Conservation (phyloP, 495 filamentous ascomycete species). For the Neurospora intermedia region DNA sequence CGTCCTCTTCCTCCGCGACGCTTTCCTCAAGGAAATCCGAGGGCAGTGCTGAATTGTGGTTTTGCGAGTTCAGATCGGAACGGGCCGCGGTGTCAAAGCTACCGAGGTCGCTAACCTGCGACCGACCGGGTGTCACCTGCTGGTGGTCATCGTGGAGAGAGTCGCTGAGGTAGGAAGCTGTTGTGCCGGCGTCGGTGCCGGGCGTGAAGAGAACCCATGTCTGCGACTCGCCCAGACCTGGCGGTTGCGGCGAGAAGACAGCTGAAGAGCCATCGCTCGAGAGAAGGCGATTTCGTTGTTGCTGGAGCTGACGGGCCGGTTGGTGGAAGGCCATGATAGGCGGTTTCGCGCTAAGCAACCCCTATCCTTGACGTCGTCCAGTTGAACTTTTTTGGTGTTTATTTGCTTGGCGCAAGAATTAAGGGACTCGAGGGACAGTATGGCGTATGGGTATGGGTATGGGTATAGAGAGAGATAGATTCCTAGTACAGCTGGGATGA, state of each 20-base stretch:
- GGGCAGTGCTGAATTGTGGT: slow-evolving; percentile 31
- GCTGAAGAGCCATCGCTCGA: slow-evolving; percentile 35
- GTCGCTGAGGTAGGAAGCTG: slow-evolving; percentile 51
- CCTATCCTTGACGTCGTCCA: not conserved
- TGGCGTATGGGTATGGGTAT: not conserved
- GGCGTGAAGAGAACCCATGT: slow-evolving; percentile 97
- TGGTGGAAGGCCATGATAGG: slow-evolving; percentile 76
- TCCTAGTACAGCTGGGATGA: not conserved
- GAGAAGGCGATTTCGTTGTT: slow-evolving; percentile 34
- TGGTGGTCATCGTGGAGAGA: slow-evolving; percentile 62
- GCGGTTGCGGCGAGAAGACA: slow-evolving; percentile 29
- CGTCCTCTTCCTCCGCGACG: slow-evolving; percentile 46
- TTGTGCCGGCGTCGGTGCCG: slow-evolving; percentile 48
- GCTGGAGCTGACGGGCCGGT: slow-evolving; percentile 51
- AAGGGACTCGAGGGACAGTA: not conserved
- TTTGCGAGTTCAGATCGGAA: slow-evolving; percentile 31
- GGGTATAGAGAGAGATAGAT: not conserved
- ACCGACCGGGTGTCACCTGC: slow-evolving; percentile 58
- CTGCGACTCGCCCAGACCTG: slow-evolving; percentile 54
- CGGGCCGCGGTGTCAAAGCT: slow-evolving; percentile 59
- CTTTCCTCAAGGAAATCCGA: slow-evolving; percentile 37
- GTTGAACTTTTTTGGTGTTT: not conserved
- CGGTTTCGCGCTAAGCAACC: not conserved
- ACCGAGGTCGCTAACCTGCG: slow-evolving; percentile 75
- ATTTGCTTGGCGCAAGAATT: not conserved